These are phyloP conservation scores for Erucastrum elatum DNA, from an alignment of 345 rosid species.

Conservation along the genomic window DNA sequence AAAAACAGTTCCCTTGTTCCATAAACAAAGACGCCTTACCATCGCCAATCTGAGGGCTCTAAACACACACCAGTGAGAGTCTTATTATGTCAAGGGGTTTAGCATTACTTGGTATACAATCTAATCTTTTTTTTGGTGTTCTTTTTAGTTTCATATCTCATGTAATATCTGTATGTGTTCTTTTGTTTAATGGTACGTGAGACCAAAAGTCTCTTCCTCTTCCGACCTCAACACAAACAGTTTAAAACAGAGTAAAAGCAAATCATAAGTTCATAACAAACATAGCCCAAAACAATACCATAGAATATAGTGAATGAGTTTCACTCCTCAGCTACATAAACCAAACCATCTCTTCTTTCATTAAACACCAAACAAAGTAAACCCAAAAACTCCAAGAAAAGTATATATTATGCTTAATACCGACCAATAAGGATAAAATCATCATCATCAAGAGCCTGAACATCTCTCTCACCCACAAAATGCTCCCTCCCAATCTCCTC, in stretches of 20 bases:
- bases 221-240: neutral
- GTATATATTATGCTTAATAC: constrained; percentile 45
- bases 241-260: neutral
- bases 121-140: neutral
- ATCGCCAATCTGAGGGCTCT: neutral
- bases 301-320: neutral
- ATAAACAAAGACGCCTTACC: neutral
- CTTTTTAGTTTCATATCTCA: neutral
- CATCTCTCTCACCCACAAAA: constrained; percentile 81
- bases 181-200: constrained; percentile 19
- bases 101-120: constrained; percentile 32
- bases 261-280: neutral
- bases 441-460: constrained; percentile 73
- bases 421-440: constrained; percentile 73
- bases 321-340: constrained; percentile 18
- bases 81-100: constrained; percentile 26
- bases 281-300: too few relatives aligned
- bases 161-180: constrained; percentile 21
- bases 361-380: constrained; percentile 13
- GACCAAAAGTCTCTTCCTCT: neutral
- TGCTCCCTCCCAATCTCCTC: constrained; percentile 66
- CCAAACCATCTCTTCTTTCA: constrained; percentile 7
- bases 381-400: neutral
- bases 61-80: neutral
- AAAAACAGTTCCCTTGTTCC: constrained; percentile 27